These are phyloP conservation scores for Globisporangium emineosum DNA, from an alignment of 352 stramenopile genomes.

Conservation along the genomic window DNA sequence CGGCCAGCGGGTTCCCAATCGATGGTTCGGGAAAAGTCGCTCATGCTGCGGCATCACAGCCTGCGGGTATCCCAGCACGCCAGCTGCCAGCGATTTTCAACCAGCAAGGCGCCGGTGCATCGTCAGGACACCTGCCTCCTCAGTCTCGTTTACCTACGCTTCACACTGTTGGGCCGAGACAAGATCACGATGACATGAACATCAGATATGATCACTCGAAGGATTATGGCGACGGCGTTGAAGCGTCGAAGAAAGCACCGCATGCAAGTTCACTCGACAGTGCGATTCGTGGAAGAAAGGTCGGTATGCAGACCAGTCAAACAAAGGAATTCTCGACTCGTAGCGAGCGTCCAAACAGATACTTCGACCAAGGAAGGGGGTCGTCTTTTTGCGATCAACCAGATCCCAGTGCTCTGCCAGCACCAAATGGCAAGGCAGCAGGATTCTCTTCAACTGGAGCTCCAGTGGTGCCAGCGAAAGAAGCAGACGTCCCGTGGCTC, in stretches of 20 bases:
- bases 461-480: constrained; percentile 1
- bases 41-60: neutral
- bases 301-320: neutral
- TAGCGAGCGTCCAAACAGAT: neutral
- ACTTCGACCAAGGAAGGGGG: neutral
- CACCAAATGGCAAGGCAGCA: constrained; percentile 6
- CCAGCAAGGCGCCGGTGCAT: neutral
- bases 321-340: neutral
- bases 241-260: neutral
- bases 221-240: constrained; percentile 4
- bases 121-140: constrained; percentile 1
- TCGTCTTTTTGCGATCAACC: neutral
- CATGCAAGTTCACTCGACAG: constrained; percentile 4
- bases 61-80: neutral
- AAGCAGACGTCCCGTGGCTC: constrained; percentile 50
- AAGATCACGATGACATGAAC: constrained; percentile 7
- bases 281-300: constrained; percentile 5
- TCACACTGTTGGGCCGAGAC: constrained; percentile 7
- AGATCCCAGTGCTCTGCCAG: neutral
- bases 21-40: neutral
- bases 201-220: constrained; percentile 4
- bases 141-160: constrained; percentile 14
- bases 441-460: neutral
- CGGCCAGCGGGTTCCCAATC: neutral
- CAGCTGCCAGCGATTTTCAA: constrained; percentile 7